phyloP scores from a whole-genome alignment of 2,329 filamentous ascomycete genomes.

The Fusarium newnesense region DNA sequence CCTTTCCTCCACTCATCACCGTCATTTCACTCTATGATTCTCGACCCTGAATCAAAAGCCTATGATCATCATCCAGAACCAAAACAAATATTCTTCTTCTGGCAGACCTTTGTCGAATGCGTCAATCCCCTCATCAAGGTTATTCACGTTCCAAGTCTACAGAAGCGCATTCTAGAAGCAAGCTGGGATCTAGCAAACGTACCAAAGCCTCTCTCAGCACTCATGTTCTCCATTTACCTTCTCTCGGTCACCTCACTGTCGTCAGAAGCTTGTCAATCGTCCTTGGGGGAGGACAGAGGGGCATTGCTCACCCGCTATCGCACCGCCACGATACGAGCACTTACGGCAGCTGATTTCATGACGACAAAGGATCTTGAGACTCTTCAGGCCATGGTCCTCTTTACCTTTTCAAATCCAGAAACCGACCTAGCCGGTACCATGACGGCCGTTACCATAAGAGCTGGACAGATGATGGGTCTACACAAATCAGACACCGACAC shows the following conservation, averaged over 20 bases:
- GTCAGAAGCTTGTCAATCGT: conserved; percentile 15
- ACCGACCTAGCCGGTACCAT: conserved; percentile 43
- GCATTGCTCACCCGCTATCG: conserved; percentile 39
- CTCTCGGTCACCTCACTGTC: conserved; percentile 41
- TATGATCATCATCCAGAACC: conserved; percentile 45
- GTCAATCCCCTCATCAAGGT: conserved; percentile 49
- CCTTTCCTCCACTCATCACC: conserved; percentile 18
- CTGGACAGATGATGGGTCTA: conserved; percentile 43
- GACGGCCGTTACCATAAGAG: conserved; percentile 32
- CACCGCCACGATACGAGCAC: conserved; percentile 36
- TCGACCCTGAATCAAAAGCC: not conserved
- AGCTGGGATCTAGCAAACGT: conserved; percentile 37
- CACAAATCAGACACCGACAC: conserved; percentile 22
- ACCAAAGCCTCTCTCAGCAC: conserved; percentile 34
- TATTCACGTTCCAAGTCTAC: conserved; percentile 47
- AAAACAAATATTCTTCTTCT: conserved; percentile 44
- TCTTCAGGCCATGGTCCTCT: conserved; percentile 45
- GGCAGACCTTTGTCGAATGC: conserved; percentile 48
- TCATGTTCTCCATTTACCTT: conserved; percentile 45
- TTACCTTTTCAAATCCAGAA: conserved; percentile 46
- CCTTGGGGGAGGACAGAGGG: conserved; percentile 27
- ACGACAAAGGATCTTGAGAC: conserved; percentile 44
- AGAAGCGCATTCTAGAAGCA: conserved; percentile 46
- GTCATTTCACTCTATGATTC: conserved; percentile 10
- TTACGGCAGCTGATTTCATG: conserved; percentile 42